Evolutionary conservation across 2,329 filamentous ascomycete species (phyloP).

Genomic region (Dactylonectria macrodidyma): DNA sequence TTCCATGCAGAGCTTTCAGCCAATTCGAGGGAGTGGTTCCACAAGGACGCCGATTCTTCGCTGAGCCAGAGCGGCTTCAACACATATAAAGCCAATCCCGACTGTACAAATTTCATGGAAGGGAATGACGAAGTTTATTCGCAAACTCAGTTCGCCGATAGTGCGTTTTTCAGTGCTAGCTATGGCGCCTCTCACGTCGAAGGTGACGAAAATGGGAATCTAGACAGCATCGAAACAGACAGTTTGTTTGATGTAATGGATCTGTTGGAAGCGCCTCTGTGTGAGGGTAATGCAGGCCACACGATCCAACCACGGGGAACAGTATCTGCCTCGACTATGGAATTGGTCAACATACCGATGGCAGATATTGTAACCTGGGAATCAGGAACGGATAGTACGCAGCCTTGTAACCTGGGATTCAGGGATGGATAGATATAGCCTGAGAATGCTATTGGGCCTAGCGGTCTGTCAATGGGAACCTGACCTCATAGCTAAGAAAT

Average conservation of each 20-base stretch:
- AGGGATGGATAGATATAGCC: no score
- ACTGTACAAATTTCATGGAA: background rate
- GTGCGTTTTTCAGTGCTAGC: background rate
- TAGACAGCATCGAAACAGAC: background rate
- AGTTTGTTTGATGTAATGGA: background rate
- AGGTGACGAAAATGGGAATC: background rate
- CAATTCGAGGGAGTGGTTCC: background rate
- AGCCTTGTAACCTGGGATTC: no score
- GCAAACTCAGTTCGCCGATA: background rate
- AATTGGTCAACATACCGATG: no score
- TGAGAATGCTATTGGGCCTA: no score
- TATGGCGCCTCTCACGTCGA: background rate
- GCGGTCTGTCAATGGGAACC: no score
- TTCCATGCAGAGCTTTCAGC: background rate
- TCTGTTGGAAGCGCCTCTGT: background rate
- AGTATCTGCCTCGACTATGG: background rate
- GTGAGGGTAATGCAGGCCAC: background rate
- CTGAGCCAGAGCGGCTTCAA: background rate
- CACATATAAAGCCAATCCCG: background rate
- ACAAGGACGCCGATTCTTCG: background rate
- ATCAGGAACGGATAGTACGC: no score
- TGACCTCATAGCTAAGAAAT: no score
- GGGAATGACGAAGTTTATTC: background rate
- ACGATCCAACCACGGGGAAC: background rate
- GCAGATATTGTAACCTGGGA: no score